Base-by-base conservation (phyloP, 163 green algal genomes). In the Smithsoniella earleae region DNA sequence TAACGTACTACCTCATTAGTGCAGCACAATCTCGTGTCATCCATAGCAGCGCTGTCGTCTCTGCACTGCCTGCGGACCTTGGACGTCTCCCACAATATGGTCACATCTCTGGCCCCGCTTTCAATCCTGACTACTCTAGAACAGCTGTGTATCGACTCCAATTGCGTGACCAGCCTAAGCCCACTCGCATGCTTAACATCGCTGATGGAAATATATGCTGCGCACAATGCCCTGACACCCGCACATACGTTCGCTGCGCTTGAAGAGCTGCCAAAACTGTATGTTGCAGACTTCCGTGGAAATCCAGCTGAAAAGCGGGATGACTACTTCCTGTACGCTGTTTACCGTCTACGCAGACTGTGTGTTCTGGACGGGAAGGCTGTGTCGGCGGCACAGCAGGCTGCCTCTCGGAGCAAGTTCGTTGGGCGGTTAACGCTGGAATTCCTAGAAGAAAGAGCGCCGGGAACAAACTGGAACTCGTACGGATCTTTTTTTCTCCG, bases 201-300 rank as follows among this genome's bases (percentile, higher is more conserved):
- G 8, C 77, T 93, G 43, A 81, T 93, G 82, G 87, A 93, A 78
- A 76, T 93, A 52, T 93, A 91, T 75, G 79, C 82, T 30, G 86
- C 82, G 40, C 73, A 82, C 66, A 86, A 86, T 40, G 34, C 58
- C 18, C n/a, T 69, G 25, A 43, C 58, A 38, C 22, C 58, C 28
- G 43, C 84, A 22, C 75, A 82, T 6, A 78, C 85, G 72, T 75
- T 86, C 16, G 75, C 80, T 62, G 76, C 78, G 5, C 73, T 89
- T 36, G 77, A 82, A 28, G 80, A 85, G 6, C 81, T 89, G 38
- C 81, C 81, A 6, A 82, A 85, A 33, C 83, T 93, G 36, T 88
- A 89, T 78, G 88, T 91, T 62, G 73, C 90, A 22, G 86, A 93
- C 79, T 77, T 93, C 30, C 64, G 69, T 22, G 40, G 76, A 22